These are phyloP conservation scores for Pyrenophora graminea DNA, from an alignment of 2,329 filamentous ascomycete species.

Conservation along the genomic window DNA sequence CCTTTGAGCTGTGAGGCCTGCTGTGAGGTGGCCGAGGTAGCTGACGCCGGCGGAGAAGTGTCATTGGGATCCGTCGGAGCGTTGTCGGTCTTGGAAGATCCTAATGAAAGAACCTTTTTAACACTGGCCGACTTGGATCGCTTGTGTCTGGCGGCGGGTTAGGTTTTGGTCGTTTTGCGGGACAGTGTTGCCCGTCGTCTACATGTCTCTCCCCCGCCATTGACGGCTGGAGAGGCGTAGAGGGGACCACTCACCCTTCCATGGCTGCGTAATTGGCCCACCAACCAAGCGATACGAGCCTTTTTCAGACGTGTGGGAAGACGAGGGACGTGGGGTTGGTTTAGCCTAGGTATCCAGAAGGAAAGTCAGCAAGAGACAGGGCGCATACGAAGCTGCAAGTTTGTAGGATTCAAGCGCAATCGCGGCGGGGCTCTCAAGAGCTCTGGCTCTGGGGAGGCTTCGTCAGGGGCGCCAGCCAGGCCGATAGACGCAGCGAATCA, in stretches of 20 bases:
- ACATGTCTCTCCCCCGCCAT: slow-evolving; percentile 11
- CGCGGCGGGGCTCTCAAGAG: slow-evolving; percentile 13
- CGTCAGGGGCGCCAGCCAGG: slow-evolving; percentile 16
- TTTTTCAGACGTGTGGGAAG: background rate
- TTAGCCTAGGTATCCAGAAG: too few species aligned
- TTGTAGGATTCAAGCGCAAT: slow-evolving; percentile 1
- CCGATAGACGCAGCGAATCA: slow-evolving; percentile 12
- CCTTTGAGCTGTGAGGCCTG: slow-evolving; percentile 17
- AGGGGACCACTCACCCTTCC: slow-evolving; percentile 39
- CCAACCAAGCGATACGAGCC: slow-evolving; percentile 6
- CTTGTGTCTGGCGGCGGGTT: slow-evolving; percentile 44
- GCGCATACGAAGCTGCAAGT: background rate
- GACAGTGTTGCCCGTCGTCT: background rate
- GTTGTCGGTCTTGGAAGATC: slow-evolving; percentile 40
- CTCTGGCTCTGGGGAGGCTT: slow-evolving; percentile 7
- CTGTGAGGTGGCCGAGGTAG: slow-evolving; percentile 33
- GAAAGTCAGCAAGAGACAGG: too few species aligned
- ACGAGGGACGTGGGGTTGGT: background rate
- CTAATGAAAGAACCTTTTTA: slow-evolving; percentile 44
- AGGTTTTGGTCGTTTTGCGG: background rate
- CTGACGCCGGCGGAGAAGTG: slow-evolving; percentile 22
- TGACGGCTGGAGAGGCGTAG: slow-evolving; percentile 10
- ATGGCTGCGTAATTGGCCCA: slow-evolving; percentile 28
- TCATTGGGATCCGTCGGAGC: slow-evolving; percentile 21
- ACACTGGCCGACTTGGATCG: slow-evolving; percentile 48